phyloP scores from a whole-genome alignment of 139 green algal genomes.

The Chlamydomonas incerta region DNA sequence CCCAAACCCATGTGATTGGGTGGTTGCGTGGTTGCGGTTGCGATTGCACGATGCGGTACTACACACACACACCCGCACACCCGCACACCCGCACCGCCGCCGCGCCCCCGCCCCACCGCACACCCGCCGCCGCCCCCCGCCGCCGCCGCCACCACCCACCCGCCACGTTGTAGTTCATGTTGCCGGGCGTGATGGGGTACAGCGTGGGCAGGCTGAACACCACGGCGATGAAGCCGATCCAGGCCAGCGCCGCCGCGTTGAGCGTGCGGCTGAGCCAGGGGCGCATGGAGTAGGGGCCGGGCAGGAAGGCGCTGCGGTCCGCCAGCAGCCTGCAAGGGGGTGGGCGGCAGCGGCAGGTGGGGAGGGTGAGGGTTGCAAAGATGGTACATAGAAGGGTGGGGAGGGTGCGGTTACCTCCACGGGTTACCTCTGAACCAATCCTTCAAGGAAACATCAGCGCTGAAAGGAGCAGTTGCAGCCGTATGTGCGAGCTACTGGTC shows the following conservation, averaged over 20 bases:
- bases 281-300: conserved; percentile 6
- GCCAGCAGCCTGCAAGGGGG: background rate
- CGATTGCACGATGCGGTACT: too few relatives aligned
- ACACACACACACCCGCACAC: too few relatives aligned
- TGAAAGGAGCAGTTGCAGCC: too few relatives aligned
- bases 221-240: background rate
- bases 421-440: too few relatives aligned
- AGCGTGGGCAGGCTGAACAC: conserved; percentile 27
- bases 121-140: too few relatives aligned
- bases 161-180: conserved; percentile 36
- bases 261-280: background rate
- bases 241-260: conserved; percentile 3
- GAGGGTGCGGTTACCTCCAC: too few relatives aligned
- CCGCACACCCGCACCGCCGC: too few relatives aligned
- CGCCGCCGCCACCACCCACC: background rate
- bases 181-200: background rate
- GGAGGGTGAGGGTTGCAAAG: background rate
- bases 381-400: too few relatives aligned
- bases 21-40: too few relatives aligned
- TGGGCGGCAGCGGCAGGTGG: background rate
- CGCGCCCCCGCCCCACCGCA: too few relatives aligned
- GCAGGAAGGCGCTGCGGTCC: conserved; percentile 2
- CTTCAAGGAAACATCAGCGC: too few relatives aligned
- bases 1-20: too few relatives aligned
- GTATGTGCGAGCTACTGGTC: background rate